Conservation (phyloP, 305 asterid species). For the Ilex paraguariensis region DNA sequence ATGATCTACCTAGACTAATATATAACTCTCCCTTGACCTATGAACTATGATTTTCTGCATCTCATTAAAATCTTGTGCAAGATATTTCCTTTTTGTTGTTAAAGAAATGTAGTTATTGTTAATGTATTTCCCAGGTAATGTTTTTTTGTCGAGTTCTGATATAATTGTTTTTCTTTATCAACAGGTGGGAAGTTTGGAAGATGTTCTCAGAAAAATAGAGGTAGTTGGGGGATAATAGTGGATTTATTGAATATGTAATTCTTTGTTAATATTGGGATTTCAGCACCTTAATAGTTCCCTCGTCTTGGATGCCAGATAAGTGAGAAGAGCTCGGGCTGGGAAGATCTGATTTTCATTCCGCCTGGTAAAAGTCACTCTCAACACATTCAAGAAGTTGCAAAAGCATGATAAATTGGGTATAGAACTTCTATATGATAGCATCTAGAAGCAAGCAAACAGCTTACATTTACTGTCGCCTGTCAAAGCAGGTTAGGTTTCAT, state of each 20-base stretch:
- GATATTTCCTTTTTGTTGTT: too few species aligned
- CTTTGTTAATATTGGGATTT: too few species aligned
- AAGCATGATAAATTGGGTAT: conserved; percentile 28
- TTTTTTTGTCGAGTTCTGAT: not conserved
- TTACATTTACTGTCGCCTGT: not conserved
- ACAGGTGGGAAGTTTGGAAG: conserved; percentile 96
- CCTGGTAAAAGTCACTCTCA: conserved; percentile 93
- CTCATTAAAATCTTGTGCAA: not conserved
- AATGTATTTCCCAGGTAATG: not conserved
- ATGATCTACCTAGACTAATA: too few species aligned
- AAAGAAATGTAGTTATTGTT: not conserved
- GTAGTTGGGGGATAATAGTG: conserved; percentile 25
- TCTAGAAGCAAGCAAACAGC: not conserved
- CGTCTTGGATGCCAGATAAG: conserved; percentile 40
- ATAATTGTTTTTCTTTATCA: conserved; percentile 14
- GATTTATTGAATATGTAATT: not conserved
- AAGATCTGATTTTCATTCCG: conserved; percentile 84
- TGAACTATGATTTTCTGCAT: not conserved
- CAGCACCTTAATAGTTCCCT: not conserved
- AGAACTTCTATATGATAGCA: not conserved
- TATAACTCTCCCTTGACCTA: too few species aligned
- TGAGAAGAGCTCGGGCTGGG: conserved; percentile 78
- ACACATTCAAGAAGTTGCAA: conserved; percentile 69
- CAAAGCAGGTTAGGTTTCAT: conserved; percentile 4
- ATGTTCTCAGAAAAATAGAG: conserved; percentile 92